Base-by-base conservation (phyloP, 2,329 filamentous ascomycete genomes). In the Rhinocladiella mackenziei region DNA sequence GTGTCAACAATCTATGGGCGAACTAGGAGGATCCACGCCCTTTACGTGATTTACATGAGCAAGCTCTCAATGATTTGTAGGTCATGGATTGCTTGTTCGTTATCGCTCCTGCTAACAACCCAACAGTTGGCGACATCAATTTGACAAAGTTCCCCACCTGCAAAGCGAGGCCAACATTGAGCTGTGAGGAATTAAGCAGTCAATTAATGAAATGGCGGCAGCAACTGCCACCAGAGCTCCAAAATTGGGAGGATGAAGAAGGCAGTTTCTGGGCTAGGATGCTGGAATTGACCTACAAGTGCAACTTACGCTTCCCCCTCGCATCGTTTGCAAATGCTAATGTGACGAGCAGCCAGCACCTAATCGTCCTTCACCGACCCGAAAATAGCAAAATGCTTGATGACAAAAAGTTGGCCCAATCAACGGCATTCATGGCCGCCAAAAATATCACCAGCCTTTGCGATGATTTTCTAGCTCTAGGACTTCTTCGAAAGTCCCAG, bases 401-500 rank as follows among this genome's bases (percentile, higher is more conserved):
- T 4, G 26, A 39, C 35, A 39, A 31, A n/a, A 45, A 39, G 7
- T 14, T 39, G 42, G 11, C 19, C n/a, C 33, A 45, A 10, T 39
- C 34, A 3, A 8, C 34, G 18, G 42, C 18, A 25, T 31, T 19
- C 34, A 33, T 23, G n/a, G 52, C 52, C 20, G 40, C 52, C 13
- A 48, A 47, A 32, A 32, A 13, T 7, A 55, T 53, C 2, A 40
- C 50, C 4, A 35, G 31, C 15, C 34, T 55, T 34, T 37, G 40
- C 2, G 52, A 55, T 19, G 46, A 55, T 18, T 44, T 55, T 9
- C 33, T 55, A 5, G 37, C 39, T 7, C 36, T 45, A 18, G 42
- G 35, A 10, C 20, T 39, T 5, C 20, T 39, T 11, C 42, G 18
- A 15, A 20, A 45, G 17, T 39, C 42, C 3, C 42, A 45, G 15